Evolutionary conservation across 2,329 filamentous ascomycete genomes (phyloP).

Genomic region (Beauveria sp.): DNA sequence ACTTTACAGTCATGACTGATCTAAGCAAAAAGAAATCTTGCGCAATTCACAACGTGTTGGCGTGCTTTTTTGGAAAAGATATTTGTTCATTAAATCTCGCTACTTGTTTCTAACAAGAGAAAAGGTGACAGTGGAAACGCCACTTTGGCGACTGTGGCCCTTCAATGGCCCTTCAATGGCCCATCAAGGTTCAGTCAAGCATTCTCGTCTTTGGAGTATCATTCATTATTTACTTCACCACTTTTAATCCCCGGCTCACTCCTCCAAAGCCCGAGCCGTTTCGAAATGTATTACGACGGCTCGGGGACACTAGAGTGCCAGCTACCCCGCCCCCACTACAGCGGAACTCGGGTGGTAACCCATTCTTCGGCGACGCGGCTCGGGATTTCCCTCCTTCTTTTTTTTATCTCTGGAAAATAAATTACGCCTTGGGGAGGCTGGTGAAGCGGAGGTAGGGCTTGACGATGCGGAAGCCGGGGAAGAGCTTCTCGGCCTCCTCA

Average conservation of each 20-base stretch:
- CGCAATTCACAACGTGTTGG: background rate
- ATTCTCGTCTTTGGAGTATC: background rate
- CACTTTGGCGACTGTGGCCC: background rate
- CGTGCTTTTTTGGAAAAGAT: background rate
- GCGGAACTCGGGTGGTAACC: background rate
- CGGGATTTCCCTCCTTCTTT: too few relatives aligned
- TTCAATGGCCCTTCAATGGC: background rate
- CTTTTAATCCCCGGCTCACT: background rate
- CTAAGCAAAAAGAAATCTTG: too few relatives aligned
- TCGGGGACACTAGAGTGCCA: background rate
- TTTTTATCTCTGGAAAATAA: too few relatives aligned
- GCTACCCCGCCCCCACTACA: background rate
- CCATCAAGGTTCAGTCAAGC: background rate
- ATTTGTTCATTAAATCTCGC: conserved; percentile 3
- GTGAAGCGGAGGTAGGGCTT: conserved; percentile 73
- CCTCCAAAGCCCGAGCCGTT: background rate
- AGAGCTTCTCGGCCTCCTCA: conserved; percentile 79
- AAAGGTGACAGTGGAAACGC: background rate
- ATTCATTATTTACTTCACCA: background rate
- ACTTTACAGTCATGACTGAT: too few relatives aligned
- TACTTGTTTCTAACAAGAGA: background rate
- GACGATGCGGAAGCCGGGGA: conserved; percentile 65
- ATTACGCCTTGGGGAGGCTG: conserved; percentile 48
- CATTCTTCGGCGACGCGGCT: background rate
- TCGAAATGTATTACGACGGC: background rate